Evolutionary conservation across 2,329 filamentous ascomycete genomes (phyloP).

Genomic region (Microthyrium microscopicum): DNA sequence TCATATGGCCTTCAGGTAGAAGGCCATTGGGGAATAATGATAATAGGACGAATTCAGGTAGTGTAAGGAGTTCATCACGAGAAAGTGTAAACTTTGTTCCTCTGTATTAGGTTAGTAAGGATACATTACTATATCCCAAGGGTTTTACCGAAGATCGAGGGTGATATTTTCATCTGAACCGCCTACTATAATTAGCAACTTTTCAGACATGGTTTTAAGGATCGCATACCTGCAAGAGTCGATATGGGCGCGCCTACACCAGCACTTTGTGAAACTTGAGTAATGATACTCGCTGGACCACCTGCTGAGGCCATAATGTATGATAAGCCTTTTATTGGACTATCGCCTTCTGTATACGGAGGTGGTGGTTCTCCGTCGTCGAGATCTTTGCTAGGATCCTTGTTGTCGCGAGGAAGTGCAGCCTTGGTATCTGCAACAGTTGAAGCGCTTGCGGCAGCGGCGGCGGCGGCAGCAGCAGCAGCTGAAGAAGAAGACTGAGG

Average conservation of each 20-base stretch:
- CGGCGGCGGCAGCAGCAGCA: slow-evolving; percentile 32
- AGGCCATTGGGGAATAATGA: slow-evolving; percentile 98
- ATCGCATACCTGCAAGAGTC: slow-evolving; percentile 43
- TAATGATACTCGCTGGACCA: slow-evolving; percentile 96
- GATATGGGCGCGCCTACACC: slow-evolving; percentile 60
- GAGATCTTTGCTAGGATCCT: slow-evolving; percentile 54
- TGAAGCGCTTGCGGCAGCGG: slow-evolving; percentile 21
- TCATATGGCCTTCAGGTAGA: slow-evolving; percentile 91
- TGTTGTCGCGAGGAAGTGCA: slow-evolving; percentile 65
- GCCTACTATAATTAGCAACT: slow-evolving; percentile 35
- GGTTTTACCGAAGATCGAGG: slow-evolving; percentile 70
- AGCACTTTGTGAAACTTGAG: slow-evolving; percentile 89
- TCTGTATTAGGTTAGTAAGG: slow-evolving; percentile 32
- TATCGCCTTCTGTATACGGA: slow-evolving; percentile 87
- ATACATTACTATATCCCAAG: slow-evolving; percentile 5
- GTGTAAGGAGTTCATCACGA: slow-evolving; percentile 80
- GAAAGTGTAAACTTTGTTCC: slow-evolving; percentile 89
- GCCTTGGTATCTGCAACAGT: slow-evolving; percentile 61
- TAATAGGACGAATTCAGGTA: slow-evolving; percentile 91
- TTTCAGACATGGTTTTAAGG: neutral
- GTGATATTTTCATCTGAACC: slow-evolving; percentile 87
- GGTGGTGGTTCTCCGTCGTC: slow-evolving; percentile 86
- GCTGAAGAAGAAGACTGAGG: slow-evolving; percentile 16
- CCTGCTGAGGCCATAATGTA: slow-evolving; percentile 98
- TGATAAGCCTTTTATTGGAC: slow-evolving; percentile 78